Percentiles rank a stretch among this genome's conserved stretches.
Conservation (phyloP, 2,329 filamentous ascomycete genomes). For the Aureobasidium zeae region DNA sequence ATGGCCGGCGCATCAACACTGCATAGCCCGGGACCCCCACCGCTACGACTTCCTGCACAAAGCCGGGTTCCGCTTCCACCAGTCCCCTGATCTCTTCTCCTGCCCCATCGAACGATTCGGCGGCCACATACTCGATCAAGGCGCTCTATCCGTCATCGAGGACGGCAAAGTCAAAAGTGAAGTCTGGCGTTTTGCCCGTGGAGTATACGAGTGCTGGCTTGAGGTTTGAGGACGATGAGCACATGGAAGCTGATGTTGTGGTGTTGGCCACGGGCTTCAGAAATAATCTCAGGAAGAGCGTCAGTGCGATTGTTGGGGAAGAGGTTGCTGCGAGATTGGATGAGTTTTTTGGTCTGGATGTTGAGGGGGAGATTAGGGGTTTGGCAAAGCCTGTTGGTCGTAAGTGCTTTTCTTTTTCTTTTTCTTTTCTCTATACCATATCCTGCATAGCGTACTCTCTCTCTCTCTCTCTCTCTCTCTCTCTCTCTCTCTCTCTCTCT, state of each 20-base stretch:
- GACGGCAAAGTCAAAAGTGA: conserved; percentile 26
- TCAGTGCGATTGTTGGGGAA: conserved; percentile 33
- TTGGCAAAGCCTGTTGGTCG: conserved; percentile 33
- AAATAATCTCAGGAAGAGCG: conserved; percentile 34
- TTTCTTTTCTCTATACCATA: no score
- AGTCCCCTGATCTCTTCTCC: conserved; percentile 25
- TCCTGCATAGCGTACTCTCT: no score
- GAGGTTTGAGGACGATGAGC: conserved; percentile 35
- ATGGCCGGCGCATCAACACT: conserved; percentile 18
- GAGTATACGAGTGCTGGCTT: conserved; percentile 34
- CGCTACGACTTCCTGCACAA: conserved; percentile 29
- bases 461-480: no score
- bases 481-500: no score
- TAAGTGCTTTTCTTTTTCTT: conserved; percentile 21
- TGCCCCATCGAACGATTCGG: conserved; percentile 33
- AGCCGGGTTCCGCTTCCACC: conserved; percentile 32
- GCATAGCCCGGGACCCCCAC: conserved; percentile 27
- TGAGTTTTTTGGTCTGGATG: conserved; percentile 39
- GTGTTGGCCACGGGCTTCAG: conserved; percentile 41
- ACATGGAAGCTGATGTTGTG: conserved; percentile 38
- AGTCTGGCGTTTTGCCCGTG: conserved; percentile 3
- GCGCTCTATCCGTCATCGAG: conserved; percentile 27
- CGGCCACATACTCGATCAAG: conserved; percentile 36
- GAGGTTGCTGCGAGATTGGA: conserved; percentile 34
- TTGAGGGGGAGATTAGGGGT: conserved; percentile 40